phyloP scores from a whole-genome alignment of 1,139 yeast species.

The Pneumocystis wakefieldiae region DNA sequence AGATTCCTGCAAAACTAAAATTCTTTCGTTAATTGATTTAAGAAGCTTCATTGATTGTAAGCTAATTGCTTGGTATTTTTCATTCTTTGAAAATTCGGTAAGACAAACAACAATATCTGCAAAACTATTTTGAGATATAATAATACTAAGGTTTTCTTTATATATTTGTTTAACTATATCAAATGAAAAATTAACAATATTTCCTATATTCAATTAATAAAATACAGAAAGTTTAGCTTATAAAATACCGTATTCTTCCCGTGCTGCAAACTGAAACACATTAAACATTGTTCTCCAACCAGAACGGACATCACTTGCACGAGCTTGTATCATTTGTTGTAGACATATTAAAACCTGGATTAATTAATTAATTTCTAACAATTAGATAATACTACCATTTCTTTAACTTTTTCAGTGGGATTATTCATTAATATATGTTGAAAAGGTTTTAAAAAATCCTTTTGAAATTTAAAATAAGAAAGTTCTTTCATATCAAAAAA shows the following conservation, averaged over 20 bases:
- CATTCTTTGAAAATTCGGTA: conserved; percentile 71
- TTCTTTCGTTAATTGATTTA: conserved; percentile 44
- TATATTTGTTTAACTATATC: conserved; percentile 50
- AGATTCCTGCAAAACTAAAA: conserved; percentile 20
- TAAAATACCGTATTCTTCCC: conserved; percentile 26
- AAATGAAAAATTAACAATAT: conserved; percentile 48
- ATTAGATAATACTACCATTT: conserved; percentile 31
- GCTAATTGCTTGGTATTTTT: conserved; percentile 63
- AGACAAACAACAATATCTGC: conserved; percentile 60
- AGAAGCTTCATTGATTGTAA: conserved; percentile 70
- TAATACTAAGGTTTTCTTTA: conserved; percentile 45
- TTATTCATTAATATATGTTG: conserved; percentile 63
- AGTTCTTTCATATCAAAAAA: conserved; percentile 87
- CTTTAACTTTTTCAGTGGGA: conserved; percentile 56
- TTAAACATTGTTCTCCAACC: conserved; percentile 91
- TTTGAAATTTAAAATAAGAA: conserved; percentile 89
- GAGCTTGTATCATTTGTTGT: conserved; percentile 68
- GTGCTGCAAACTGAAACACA: conserved; percentile 54
- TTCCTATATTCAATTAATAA: conserved; percentile 18
- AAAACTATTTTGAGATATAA: conserved; percentile 61
- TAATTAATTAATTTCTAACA: conserved; percentile 18
- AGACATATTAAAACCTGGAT: conserved; percentile 54
- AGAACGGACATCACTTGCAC: conserved; percentile 61
- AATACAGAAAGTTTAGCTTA: conserved; percentile 9
- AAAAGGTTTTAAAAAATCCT: conserved; percentile 84